Percentiles rank a stretch among this genome's conserved stretches.
phyloP scores from a whole-genome alignment of 2,329 filamentous ascomycete species.

The Phaeoacremonium minimum region DNA sequence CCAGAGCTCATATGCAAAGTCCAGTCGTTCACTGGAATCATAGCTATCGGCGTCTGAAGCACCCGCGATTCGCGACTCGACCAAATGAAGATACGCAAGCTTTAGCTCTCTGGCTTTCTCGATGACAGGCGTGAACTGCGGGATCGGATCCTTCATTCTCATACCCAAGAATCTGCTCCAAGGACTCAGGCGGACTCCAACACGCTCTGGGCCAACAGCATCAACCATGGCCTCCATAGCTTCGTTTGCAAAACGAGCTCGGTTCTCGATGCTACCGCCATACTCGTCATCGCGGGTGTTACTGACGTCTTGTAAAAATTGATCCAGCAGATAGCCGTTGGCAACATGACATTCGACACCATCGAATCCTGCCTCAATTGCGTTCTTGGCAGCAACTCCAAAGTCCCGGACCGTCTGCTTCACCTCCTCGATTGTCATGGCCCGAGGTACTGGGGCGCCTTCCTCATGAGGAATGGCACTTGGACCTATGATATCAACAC shows the following conservation, averaged over 20 bases:
- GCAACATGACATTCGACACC: conserved; percentile 36
- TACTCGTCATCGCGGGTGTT: conserved; percentile 53
- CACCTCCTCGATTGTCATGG: conserved; percentile 37
- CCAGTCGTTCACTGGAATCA: not conserved
- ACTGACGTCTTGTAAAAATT: conserved; percentile 48
- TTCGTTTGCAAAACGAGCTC: conserved; percentile 46
- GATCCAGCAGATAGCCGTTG: conserved; percentile 41
- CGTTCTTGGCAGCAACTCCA: conserved; percentile 27
- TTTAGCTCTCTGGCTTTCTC: not conserved
- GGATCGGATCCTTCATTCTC: conserved; percentile 1
- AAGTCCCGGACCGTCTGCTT: conserved; percentile 23
- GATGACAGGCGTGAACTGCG: conserved; percentile 3
- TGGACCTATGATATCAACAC: conserved; percentile 16
- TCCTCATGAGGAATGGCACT: conserved; percentile 18
- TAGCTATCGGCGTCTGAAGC: not conserved
- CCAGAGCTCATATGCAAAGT: conserved; percentile 2
- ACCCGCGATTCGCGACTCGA: conserved; percentile 1
- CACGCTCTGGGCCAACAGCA: conserved; percentile 1
- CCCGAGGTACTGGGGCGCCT: conserved; percentile 20
- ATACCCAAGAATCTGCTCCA: conserved; percentile 1
- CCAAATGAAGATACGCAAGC: conserved; percentile 4
- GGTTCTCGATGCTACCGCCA: conserved; percentile 51
- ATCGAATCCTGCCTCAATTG: conserved; percentile 49
- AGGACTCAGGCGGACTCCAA: conserved; percentile 1
- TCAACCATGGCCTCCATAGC: conserved; percentile 40